Percentiles rank a stretch among this genome's conserved stretches.
These are phyloP conservation scores for Kwoniella sp. DNA, from an alignment of 768 basidiomycete species.

Conservation along the genomic window DNA sequence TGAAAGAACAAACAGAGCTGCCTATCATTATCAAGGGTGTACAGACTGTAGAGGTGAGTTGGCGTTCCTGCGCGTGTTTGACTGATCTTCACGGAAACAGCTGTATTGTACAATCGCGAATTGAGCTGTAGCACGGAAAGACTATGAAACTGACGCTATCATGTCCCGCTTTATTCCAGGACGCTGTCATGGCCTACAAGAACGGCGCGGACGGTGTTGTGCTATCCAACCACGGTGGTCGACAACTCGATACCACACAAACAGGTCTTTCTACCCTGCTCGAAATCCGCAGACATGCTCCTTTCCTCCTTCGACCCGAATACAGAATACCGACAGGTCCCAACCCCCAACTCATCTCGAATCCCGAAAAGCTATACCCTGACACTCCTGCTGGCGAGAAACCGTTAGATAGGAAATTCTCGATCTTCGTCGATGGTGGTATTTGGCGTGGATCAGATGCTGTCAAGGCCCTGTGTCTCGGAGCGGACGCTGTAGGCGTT, in stretches of 20 bases:
- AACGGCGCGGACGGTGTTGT: slow-evolving; percentile 85
- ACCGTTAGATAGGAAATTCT: slow-evolving; percentile 26
- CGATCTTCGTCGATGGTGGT: slow-evolving; percentile 45
- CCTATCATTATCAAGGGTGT: slow-evolving; percentile 61
- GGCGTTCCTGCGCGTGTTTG: not conserved
- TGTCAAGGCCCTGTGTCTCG: slow-evolving; percentile 53
- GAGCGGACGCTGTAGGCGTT: slow-evolving; percentile 53
- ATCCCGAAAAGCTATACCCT: slow-evolving; percentile 10
- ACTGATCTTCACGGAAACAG: too few species aligned
- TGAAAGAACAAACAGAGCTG: slow-evolving; percentile 56
- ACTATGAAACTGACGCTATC: too few species aligned
- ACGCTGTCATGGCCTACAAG: slow-evolving; percentile 81
- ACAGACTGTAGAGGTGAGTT: slow-evolving; percentile 52
- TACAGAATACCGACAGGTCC: slow-evolving; percentile 41
- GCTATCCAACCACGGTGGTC: slow-evolving; percentile 64
- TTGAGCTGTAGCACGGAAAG: too few species aligned
- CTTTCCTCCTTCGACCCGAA: slow-evolving; percentile 36
- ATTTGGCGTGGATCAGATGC: slow-evolving; percentile 48
- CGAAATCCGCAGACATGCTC: slow-evolving; percentile 49
- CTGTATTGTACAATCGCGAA: too few species aligned
- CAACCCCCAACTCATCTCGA: slow-evolving; percentile 2
- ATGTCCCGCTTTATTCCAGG: slow-evolving; percentile 57
- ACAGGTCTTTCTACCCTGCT: slow-evolving; percentile 44
- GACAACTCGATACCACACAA: slow-evolving; percentile 52
- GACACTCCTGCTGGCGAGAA: not conserved